Evolutionary conservation across 352 stramenopile genomes (phyloP).

Genomic region (Chloridella minuta): DNA sequence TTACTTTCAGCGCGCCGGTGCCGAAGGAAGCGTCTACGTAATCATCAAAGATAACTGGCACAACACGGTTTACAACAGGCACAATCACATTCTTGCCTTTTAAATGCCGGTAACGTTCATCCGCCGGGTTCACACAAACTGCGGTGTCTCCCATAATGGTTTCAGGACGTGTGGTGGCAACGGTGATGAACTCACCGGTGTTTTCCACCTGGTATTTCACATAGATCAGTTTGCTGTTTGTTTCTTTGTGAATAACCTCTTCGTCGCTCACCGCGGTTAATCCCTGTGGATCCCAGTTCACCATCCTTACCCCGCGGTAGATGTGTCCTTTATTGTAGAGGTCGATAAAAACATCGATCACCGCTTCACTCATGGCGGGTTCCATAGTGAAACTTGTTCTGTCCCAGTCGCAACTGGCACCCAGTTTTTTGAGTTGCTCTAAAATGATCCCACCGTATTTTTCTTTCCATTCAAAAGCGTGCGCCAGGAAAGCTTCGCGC

Average conservation of each 20-base stretch:
- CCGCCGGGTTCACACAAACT: not conserved
- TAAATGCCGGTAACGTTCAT: not conserved
- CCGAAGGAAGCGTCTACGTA: not conserved
- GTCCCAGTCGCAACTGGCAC: not conserved
- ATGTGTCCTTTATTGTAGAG: not conserved
- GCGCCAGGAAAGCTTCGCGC: not conserved
- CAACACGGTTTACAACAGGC: not conserved
- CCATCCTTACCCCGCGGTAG: not conserved
- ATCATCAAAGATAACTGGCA: not conserved
- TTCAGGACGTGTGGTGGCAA: not conserved
- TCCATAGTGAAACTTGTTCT: not conserved
- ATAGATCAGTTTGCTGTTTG: not conserved
- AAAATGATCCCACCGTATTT: not conserved
- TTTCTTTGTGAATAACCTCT: not conserved
- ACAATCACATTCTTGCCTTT: not conserved
- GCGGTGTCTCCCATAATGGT: not conserved
- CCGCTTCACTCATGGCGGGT: not conserved
- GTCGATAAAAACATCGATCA: not conserved
- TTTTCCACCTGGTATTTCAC: not conserved
- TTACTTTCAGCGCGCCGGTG: not conserved
- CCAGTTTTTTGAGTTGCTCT: not conserved
- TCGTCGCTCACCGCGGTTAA: not conserved
- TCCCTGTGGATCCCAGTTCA: not conserved
- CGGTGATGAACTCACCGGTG: not conserved
- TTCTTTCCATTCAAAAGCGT: not conserved